phyloP scores from a whole-genome alignment of 805 yeast species.

The Pichia deserticola region DNA sequence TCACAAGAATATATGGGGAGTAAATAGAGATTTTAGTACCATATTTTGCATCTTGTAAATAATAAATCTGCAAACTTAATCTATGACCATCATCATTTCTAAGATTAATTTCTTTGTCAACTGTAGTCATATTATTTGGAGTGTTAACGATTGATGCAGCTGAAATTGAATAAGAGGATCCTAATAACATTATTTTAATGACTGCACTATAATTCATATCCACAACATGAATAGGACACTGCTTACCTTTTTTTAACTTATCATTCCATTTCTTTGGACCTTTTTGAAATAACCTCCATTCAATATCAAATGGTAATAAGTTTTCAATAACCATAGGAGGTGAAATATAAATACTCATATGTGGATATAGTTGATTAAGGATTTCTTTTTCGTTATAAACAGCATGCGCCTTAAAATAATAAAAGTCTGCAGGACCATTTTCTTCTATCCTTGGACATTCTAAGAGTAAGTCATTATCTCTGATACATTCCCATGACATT shows the following conservation, averaged over 20 bases:
- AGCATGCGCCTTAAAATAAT: conserved; percentile 68
- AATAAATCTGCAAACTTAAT: conserved; percentile 57
- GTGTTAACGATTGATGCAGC: conserved; percentile 71
- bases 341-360: conserved; percentile 64
- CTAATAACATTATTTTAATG: conserved; percentile 57
- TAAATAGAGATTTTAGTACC: conserved; percentile 65
- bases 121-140: conserved; percentile 26
- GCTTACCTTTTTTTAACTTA: conserved; percentile 52
- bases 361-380: conserved; percentile 71
- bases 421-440: conserved; percentile 27
- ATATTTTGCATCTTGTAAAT: conserved; percentile 44
- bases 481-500: conserved; percentile 58
- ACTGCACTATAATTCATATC: conserved; percentile 51
- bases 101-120: conserved; percentile 39
- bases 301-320: conserved; percentile 72
- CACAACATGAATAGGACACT: conserved; percentile 74
- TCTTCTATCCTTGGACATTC: conserved; percentile 44
- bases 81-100: conserved; percentile 57
- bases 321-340: conserved; percentile 87
- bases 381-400: conserved; percentile 60
- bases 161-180: conserved; percentile 53
- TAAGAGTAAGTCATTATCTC: conserved; percentile 43
- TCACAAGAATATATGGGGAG: conserved; percentile 78
- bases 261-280: conserved; percentile 63
- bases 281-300: conserved; percentile 71